Percentiles rank a stretch among this genome's conserved stretches.
These are phyloP conservation scores for Ceratocystis harringtonii DNA, from an alignment of 2,329 filamentous ascomycete species.

Conservation along the genomic window DNA sequence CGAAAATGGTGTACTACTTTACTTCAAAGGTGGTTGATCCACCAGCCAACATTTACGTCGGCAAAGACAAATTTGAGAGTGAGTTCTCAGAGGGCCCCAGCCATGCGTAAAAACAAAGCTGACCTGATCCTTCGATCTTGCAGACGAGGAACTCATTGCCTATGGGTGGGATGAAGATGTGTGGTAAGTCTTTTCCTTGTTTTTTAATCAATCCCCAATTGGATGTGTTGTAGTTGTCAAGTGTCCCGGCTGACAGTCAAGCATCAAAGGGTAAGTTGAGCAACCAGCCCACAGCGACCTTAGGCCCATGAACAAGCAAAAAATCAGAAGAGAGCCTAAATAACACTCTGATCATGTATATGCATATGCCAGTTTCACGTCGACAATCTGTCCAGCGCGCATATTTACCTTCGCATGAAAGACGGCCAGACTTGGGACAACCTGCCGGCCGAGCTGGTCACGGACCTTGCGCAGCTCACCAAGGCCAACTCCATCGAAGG, in stretches of 20 bases:
- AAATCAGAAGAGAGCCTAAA: not conserved
- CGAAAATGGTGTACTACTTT: constrained; percentile 84
- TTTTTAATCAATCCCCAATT: too few relatives aligned
- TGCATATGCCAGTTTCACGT: constrained; percentile 60
- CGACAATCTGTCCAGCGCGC: constrained; percentile 90
- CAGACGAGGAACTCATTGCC: constrained; percentile 93
- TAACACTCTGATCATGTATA: not conserved
- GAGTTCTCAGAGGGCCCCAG: constrained; percentile 24
- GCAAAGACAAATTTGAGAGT: constrained; percentile 99
- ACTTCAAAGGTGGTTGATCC: constrained; percentile 73
- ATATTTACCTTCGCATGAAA: constrained; percentile 79
- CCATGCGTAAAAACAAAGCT: not conserved
- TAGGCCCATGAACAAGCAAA: not conserved
- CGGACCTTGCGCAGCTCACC: constrained; percentile 88
- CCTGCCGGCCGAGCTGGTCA: constrained; percentile 59
- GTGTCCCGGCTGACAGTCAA: not conserved
- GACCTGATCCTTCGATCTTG: not conserved
- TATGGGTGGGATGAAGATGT: constrained; percentile 91
- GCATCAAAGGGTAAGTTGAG: not conserved
- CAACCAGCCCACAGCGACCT: not conserved
- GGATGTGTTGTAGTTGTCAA: not conserved
- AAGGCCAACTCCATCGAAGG: constrained; percentile 99
- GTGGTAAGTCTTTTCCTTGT: constrained; percentile 43
- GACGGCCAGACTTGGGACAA: constrained; percentile 71
- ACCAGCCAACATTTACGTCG: constrained; percentile 79